Evolutionary conservation across 2,329 filamentous ascomycete species (phyloP).

Genomic region (Arachnomyces sp.): DNA sequence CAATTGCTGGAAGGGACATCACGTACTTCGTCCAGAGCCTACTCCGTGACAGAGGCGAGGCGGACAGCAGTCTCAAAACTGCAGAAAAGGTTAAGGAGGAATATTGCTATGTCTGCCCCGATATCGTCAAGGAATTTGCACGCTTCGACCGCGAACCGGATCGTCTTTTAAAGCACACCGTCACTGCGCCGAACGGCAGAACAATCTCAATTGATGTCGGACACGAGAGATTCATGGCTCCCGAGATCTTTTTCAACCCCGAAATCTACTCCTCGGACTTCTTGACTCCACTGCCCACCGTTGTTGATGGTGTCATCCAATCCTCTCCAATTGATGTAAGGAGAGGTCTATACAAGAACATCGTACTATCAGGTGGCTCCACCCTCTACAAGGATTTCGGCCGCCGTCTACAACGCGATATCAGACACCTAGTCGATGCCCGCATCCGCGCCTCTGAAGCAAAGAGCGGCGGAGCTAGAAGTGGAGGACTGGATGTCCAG

Average conservation of each 20-base stretch:
- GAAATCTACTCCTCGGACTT: constrained; percentile 99
- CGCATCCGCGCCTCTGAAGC: constrained; percentile 88
- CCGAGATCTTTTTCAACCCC: constrained; percentile 99
- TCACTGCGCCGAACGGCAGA: constrained; percentile 77
- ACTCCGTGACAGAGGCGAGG: constrained; percentile 89
- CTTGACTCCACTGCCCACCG: constrained; percentile 83
- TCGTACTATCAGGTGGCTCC: constrained; percentile 92
- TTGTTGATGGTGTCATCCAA: constrained; percentile 95
- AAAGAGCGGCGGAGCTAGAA: constrained; percentile 83
- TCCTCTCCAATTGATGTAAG: constrained; percentile 96
- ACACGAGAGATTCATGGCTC: constrained; percentile 95
- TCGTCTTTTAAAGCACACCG: constrained; percentile 82
- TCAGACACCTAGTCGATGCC: constrained; percentile 89
- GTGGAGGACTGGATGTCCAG: constrained; percentile 89
- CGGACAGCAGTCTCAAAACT: constrained; percentile 93
- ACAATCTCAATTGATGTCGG: constrained; percentile 84
- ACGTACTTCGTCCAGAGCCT: constrained; percentile 98
- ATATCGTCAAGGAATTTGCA: constrained; percentile 97
- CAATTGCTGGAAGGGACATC: constrained; percentile 94
- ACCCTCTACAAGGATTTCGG: constrained; percentile 99
- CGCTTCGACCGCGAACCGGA: constrained; percentile 90
- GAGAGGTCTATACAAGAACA: constrained; percentile 98
- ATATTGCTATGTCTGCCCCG: constrained; percentile 95
- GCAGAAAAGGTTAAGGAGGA: constrained; percentile 98
- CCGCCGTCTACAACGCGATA: constrained; percentile 89